Base-by-base conservation (phyloP, 371 early-diverging fungal genomes). In the Nematocida homosporus region DNA sequence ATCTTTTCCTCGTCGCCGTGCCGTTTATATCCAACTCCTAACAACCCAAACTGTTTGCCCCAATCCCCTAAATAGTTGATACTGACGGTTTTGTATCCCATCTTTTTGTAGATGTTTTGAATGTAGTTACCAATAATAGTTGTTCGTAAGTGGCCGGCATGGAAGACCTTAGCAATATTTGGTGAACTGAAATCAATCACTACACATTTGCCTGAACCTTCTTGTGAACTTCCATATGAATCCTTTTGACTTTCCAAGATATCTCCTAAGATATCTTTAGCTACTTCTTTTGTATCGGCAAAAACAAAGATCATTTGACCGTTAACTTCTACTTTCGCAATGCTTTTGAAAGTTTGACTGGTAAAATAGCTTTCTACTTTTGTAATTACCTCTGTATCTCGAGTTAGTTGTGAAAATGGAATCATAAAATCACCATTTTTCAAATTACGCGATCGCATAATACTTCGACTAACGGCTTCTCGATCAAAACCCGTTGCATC, bases 51-150 rank as follows among this genome's bases (percentile, higher is more conserved):
- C 84, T 97, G 98, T 81, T 96, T 99, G 55, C 99, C 99, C 99
- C 99, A 99, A 85, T 99, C 98, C 41, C 99, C 99, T 34, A 99
- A 87, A 85, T 97, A 96, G 86, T 99, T 99, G 81, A 97, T 91
- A 23, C 90, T 87, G 47, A 90, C 83, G 1, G 89, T 88, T 16
- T 89, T 86, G 83, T 90, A 92, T 6, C 97, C 97, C 80, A 89
- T 87, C 27, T 90, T 90, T 66, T 87, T 86, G 83, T 90, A 87
- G 10, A 92, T 86, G 41, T 91, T 89, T 77, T 86, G 85, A 34
- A 94, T 86, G 86, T 94, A 94, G 82, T 92, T 92, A 40, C 99
- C 99, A 67, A 97, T 88, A 77, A 97, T 93, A 2, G 98, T 97
- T 67, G 93, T 91, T 56, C 99, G 88, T 83, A 97, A 86, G 84